Evolutionary conservation across 495 filamentous ascomycete species (phyloP), one percentile per base, ranked within the genome.

Genomic region (Penicillium roqueforti): DNA sequence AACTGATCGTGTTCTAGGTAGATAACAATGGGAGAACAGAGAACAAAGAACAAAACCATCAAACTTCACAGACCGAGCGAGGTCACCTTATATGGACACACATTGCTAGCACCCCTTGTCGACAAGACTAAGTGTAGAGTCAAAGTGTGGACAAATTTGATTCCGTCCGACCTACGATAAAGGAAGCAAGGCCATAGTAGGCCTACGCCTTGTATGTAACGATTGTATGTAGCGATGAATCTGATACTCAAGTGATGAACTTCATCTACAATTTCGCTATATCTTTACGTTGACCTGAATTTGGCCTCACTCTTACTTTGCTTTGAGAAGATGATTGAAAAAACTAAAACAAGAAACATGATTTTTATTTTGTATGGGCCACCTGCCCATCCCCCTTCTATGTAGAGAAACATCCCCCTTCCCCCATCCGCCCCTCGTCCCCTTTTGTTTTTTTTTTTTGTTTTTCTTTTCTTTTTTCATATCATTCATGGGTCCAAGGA

Each of bases 401-500:
- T 29, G 28, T 29, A 36, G 32, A 16, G n/a, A 36, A 36, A 36
- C 14, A 36, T 6, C 14, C 1, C 41, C 25, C 23, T 4, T 26
- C 23, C 41, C 40, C 22, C 19, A 41, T 13, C n/a, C n/a, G 13
- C 13, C 22, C 13, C 10, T 1, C 23, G 11, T 1, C 11, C 10
- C 9, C 11, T 28, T 43, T 3, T 36, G 25, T 19, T 34, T 45
- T 20, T 18, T 8, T 19, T 11, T 13, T 45, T 19, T 14, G 20
- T 37, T 32, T n/a, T 32, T 40, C 6, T 39, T 51, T 26, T 22
- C 20, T 18, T 46, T 29, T 14, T 5, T 53, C n/a, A n/a, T 19
- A 28, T 34, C 36, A 36, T 41, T 51, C 43, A 68, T 54, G 44
- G 59, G 37, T 66, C 59, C 20, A 64, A 61, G 40, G 56, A 52